Base-by-base conservation (phyloP, 2,329 filamentous ascomycete genomes). In the Pleoardoris graminearum region DNA sequence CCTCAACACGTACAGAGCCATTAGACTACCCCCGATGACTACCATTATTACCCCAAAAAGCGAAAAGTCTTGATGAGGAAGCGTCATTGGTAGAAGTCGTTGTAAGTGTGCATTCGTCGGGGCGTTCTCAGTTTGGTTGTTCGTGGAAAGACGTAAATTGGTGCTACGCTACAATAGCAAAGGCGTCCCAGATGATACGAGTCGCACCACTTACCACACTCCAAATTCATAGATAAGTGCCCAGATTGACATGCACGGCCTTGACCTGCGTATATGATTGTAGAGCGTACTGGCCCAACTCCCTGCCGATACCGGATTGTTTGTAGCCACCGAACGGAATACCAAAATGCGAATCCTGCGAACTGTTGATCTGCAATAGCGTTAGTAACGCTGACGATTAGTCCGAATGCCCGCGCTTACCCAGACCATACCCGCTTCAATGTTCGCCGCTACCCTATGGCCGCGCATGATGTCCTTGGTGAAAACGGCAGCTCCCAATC, bases 291-390 rank as follows among this genome's bases (percentile, higher is more conserved):
- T 49, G 17, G 4, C 48, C 48, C 38, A 44, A 62, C 61, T 84
- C 82, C 38, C 81, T 73, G 4, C 82, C 82, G 61, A 83, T 79
- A 11, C 81, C 81, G 63, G 74, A 77, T 68, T 82, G 77, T 68
- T 83, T 83, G 11, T 82, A 77, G 46, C 81, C 81, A 7, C 81
- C 81, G 58, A 84, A 83, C 1, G 81, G 81, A 29, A 83, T 82
- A 78, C 33, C 23, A 21, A 30, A 36, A 45, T 50, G 29, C 10
- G 33, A 44, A n/a, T 36, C 35, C 48, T 77, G 71, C 17, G 68
- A 73, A 30, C 71, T 75, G 50, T 83, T 83, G 51, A 82, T 70
- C 41, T 44, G 6, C 27, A 19, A n/a, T 21, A 22, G 6, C 12
- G 19, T 44, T 32, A 44, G 27, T 16, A 32, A 10, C 27, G 14